Conservation (phyloP, 768 basidiomycete genomes). For the Pulveroboletus sp. region DNA sequence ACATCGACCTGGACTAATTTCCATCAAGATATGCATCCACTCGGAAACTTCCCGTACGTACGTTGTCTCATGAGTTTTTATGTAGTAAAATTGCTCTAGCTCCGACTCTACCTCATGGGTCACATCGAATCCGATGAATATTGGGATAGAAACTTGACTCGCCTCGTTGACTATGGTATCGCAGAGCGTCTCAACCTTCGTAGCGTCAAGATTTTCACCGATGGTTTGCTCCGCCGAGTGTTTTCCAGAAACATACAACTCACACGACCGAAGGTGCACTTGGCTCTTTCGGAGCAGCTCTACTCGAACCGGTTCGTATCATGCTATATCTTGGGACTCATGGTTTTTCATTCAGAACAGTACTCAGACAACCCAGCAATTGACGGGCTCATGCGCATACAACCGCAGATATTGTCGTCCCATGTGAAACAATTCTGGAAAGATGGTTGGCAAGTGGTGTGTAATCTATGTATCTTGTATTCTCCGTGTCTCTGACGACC, state of each 20-base stretch:
- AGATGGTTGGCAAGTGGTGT: constrained; percentile 81
- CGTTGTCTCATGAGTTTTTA: neutral
- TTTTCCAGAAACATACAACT: neutral
- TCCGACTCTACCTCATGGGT: constrained; percentile 62
- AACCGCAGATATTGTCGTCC: constrained; percentile 46
- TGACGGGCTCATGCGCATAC: constrained; percentile 62
- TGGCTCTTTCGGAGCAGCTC: constrained; percentile 88
- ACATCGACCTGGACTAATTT: neutral
- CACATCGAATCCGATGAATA: constrained; percentile 48
- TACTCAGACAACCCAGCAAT: constrained; percentile 77
- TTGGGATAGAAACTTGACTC: constrained; percentile 62
- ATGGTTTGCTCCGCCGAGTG: constrained; percentile 43
- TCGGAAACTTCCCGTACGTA: constrained; percentile 61
- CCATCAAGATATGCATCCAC: constrained; percentile 59
- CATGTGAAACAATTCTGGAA: constrained; percentile 61
- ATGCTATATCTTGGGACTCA: neutral
- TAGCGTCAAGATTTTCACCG: constrained; percentile 70
- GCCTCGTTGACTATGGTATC: constrained; percentile 54
- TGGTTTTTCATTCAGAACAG: constrained; percentile 4
- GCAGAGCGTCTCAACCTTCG: constrained; percentile 51
- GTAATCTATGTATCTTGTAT: constrained; percentile 21
- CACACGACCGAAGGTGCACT: constrained; percentile 58
- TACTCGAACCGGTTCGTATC: constrained; percentile 54
- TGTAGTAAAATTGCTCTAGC: constrained; percentile 30
- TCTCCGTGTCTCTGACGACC: neutral